Evolutionary conservation across 177 flowering plant genomes (phyloP), one percentile per base, ranked within the genome.

Genomic region (Tripterygium wilfordii): DNA sequence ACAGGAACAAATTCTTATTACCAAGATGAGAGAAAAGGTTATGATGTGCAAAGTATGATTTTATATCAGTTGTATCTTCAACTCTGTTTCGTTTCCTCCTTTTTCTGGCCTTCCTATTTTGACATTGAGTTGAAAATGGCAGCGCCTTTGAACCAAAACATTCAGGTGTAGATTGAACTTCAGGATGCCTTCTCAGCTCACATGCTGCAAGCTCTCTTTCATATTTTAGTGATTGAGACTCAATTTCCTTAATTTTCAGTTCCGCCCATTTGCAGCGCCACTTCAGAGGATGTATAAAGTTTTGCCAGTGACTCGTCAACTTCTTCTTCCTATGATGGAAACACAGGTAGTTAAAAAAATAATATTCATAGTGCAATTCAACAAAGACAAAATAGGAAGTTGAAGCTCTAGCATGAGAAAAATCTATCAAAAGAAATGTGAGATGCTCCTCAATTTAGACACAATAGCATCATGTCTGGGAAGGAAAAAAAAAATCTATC

Each of bases 231-330:
- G 79, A 75, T 47, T 80, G 94, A 8, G 72, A 68, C 49, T 78
- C 78, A 35, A 88, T 44, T 52, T 84, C 83, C 56, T 76, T 84
- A 16, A 84, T 75, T 66, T 64, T 78, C 39, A 92, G 56, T 63
- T 92, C 98, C 42, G 83, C 54, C 96, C 96, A 92, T 68, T 82
- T 86, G 78, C 95, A 88, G 35, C 98, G 67, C 98, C 96, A 92
- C 86, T 77, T 83, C 14, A 85, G 55, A 48, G 96, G 96, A 8
- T 62, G 69, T 50, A 82, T 76, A 47, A 74, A 86, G 49, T 48
- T 78, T 67, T 78, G 80, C 98, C 98, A 92, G 51, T 92, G 91
- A 64, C 49, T 62, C 5, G 96, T 80, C 72, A 88, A 33, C 57
- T 65, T 80, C 70, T 78, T 88, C 76, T 86, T 92, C 77, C 98